Percentiles rank a stretch among this genome's conserved stretches.
Evolutionary conservation across 139 green algal species (phyloP).

Genomic region (Chlorella sp.): DNA sequence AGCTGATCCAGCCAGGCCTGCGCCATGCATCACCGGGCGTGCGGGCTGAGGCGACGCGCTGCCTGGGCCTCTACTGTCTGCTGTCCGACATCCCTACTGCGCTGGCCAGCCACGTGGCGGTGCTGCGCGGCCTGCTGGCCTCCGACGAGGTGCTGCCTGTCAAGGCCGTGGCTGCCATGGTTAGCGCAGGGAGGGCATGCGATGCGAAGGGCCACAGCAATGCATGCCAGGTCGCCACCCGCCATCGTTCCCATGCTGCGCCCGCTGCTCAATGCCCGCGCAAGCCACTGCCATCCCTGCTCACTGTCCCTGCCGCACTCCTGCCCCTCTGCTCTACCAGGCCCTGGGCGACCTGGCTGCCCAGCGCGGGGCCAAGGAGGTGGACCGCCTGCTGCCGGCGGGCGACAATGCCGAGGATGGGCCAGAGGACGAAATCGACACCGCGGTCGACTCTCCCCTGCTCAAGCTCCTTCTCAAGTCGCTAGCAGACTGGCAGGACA

Average conservation of each 20-base stretch:
- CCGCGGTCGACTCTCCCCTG: no score
- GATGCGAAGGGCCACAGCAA: no score
- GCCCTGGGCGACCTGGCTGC: slow-evolving; percentile 43
- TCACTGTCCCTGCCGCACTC: no score
- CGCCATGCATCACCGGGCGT: slow-evolving; percentile 22
- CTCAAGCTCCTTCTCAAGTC: slow-evolving; percentile 42
- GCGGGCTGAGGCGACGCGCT: slow-evolving; percentile 39
- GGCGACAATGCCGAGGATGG: no score
- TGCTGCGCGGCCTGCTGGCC: slow-evolving; percentile 19
- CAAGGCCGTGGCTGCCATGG: slow-evolving; percentile 8
- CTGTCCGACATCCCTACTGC: slow-evolving; percentile 30
- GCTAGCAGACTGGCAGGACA: slow-evolving; percentile 30
- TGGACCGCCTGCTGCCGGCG: slow-evolving; percentile 19
- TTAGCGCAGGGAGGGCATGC: no score
- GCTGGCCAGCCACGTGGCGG: not conserved
- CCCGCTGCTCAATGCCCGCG: no score
- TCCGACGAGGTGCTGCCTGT: slow-evolving; percentile 17
- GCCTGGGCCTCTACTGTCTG: slow-evolving; percentile 56
- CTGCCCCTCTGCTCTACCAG: not conserved
- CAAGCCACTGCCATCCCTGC: no score
- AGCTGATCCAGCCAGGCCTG: slow-evolving; percentile 36
- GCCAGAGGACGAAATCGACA: no score
- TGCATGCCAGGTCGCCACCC: no score
- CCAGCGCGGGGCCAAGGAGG: slow-evolving; percentile 12
- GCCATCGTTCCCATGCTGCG: no score